Conservation (phyloP, 129 eudicot genomes). For the Cynara cardunculus region DNA sequence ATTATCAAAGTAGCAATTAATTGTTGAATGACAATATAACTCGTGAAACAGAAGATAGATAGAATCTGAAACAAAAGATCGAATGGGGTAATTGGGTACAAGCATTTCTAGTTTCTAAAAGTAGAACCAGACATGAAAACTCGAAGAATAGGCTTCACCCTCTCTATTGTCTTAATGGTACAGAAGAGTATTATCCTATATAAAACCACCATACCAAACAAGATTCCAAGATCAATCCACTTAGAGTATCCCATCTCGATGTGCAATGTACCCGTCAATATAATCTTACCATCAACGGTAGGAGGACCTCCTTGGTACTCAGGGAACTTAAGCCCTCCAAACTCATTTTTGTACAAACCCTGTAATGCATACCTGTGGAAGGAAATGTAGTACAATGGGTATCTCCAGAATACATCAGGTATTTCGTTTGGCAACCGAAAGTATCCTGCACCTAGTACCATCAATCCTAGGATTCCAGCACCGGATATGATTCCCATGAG, state of each 20-base stretch:
- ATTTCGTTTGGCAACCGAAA: conserved; percentile 40
- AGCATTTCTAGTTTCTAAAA: not conserved
- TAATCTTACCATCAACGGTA: conserved; percentile 19
- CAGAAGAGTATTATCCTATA: conserved; percentile 24
- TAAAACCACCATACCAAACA: conserved; percentile 27
- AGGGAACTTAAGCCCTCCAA: conserved; percentile 31
- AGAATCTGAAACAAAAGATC: not conserved
- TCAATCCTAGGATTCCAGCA: conserved; percentile 39
- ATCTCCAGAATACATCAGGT: conserved; percentile 35
- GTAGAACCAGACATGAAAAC: conserved; percentile 4
- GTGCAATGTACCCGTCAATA: conserved; percentile 21
- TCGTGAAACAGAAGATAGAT: not conserved
- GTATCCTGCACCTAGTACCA: conserved; percentile 43
- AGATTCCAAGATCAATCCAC: conserved; percentile 30
- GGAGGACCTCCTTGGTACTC: conserved; percentile 23
- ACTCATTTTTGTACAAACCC: conserved; percentile 47
- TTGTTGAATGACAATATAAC: too few relatives aligned
- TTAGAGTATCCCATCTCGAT: conserved; percentile 28
- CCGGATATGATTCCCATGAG: conserved; percentile 38
- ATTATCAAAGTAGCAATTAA: not conserved
- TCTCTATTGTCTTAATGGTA: conserved; percentile 26
- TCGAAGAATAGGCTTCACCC: conserved; percentile 26
- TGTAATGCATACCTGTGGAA: conserved; percentile 37
- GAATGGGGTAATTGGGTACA: too few relatives aligned
- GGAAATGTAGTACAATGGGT: conserved; percentile 41